Evolutionary conservation across 148 eudicot genomes (phyloP), one percentile per base, ranked within the genome.

Genomic region (Cornus controversa): DNA sequence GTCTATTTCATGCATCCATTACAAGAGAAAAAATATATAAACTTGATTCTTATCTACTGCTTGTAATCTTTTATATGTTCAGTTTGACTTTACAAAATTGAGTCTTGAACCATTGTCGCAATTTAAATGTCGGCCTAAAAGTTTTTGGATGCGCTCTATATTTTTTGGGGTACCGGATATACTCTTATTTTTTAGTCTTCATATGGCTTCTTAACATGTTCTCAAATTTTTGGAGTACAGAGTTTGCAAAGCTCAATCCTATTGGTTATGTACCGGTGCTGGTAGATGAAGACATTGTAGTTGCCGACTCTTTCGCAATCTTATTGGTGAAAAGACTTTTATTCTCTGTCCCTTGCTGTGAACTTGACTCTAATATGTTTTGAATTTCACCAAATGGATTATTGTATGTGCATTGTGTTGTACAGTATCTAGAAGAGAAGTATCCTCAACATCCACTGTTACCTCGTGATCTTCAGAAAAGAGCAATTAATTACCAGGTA

Each of bases 401-500:
- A 69, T 72, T 25, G 71, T 8, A 50, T 68, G 15, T 53, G 54
- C 67, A 68, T 70, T 34, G 1, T 74, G 37, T n/a, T 76, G 3
- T 67, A 50, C 87, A 93, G 99, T 91, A 93, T 81, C 81, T 95
- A 74, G 99, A 95, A 79, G 99, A 93, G 80, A 95, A 88, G 87
- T 95, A 89, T 83, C 97, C 96, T 75, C 92, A 93, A 83, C 85
- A 80, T 71, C 90, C 92, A 24, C 79, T 93, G 85, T 75, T 95
- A 80, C 98, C 99, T 67, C 72, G 74, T 71, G 94, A 95, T 87
- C 84, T 87, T 75, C 91, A 90, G 87, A 83, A 82, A 78, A 93
- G 87, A 82, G 94, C 93, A 37, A 75, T 95, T 47, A 93, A 91
- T 72, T 91, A 86, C 83, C 99, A 93, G 94, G 99, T 95, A 70